Evolutionary conservation across 257 asterid genomes (phyloP), one percentile per base, ranked within the genome.

Genomic region (Przewalskia tangutica): DNA sequence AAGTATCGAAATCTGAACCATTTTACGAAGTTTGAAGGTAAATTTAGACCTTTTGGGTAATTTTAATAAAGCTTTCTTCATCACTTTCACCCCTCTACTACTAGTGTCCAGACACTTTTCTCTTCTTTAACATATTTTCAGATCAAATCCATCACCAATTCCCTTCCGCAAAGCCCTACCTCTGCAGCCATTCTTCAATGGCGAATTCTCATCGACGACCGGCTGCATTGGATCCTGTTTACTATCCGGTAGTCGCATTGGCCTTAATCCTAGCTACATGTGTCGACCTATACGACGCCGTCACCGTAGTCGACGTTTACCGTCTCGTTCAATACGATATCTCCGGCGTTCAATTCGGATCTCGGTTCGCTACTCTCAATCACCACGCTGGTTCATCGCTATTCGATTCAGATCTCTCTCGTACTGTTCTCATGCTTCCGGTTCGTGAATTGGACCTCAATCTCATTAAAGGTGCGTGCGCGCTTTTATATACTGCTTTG

Each of bases 311-410:
- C 76, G 98, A 93, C 81, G 98, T 95, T 2, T 95, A 95, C 88
- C 98, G 98, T 27, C 94, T 95, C 63, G 98, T 93, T 56, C 98
- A 95, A 88, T 95, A 93, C 88, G 98, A 95, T 89, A 84, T 93
- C 78, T 85, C 93, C 77, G 97, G 98, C 55, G 95, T 91, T 77
- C 97, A 98, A 8, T 92, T 90, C 73, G 99, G 99, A 90, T 94
- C 99, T 84, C 96, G 98, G 23, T 84, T 91, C 36, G 95, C 98
- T 58, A 87, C 95, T 13, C 94, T 95, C 84, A 95, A 95, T 84
- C 98, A 94, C 86, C 98, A 94, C 84, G 99, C 99, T 46, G 97
- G 92, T 68, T 95, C 99, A 2, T 89, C 97, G 7, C 83, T 94
- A 9, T 88, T 90, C 81, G 88, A 91, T 40, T 88, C 75, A 54